phyloP scores from a whole-genome alignment of 2,329 filamentous ascomycete species.

The Saccharata proteae region DNA sequence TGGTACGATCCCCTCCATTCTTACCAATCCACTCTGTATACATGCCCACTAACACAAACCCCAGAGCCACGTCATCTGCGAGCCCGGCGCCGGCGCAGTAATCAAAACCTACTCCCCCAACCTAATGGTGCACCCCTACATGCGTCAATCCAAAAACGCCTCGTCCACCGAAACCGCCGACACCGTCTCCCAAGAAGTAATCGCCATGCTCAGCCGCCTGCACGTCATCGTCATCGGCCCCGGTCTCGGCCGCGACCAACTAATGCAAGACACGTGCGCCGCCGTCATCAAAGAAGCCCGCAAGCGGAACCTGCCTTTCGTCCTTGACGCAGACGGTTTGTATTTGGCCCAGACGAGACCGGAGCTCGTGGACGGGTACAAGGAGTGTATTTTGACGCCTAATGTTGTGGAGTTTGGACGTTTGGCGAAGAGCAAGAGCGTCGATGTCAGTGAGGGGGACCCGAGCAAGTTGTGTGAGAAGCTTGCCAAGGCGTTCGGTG shows the following conservation, averaged over 20 bases:
- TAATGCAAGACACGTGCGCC: slow-evolving; percentile 81
- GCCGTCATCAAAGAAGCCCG: slow-evolving; percentile 69
- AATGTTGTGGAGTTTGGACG: slow-evolving; percentile 89
- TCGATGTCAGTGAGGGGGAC: slow-evolving; percentile 46
- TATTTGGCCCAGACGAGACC: slow-evolving; percentile 65
- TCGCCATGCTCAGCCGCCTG: slow-evolving; percentile 70
- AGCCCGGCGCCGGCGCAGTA: slow-evolving; percentile 66
- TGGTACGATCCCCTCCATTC: slow-evolving; percentile 44
- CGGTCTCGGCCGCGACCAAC: slow-evolving; percentile 73
- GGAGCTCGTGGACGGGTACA: slow-evolving; percentile 67
- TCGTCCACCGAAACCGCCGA: slow-evolving; percentile 44
- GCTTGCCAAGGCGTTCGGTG: slow-evolving; percentile 65
- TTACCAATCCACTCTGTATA: slow-evolving; percentile 2
- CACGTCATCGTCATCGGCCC: slow-evolving; percentile 91
- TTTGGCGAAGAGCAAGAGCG: slow-evolving; percentile 60
- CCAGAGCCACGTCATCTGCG: slow-evolving; percentile 90
- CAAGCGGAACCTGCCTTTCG: slow-evolving; percentile 60
- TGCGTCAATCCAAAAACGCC: slow-evolving; percentile 61
- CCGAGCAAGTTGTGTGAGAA: slow-evolving; percentile 50
- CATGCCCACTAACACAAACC: slow-evolving; percentile 1
- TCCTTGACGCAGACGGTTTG: slow-evolving; percentile 85
- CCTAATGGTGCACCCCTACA: slow-evolving; percentile 94
- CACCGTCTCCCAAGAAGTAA: slow-evolving; percentile 54
- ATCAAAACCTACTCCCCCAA: slow-evolving; percentile 98
- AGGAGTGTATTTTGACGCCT: slow-evolving; percentile 77